phyloP scores from a whole-genome alignment of 805 yeast genomes.

The Starmerella floricola region DNA sequence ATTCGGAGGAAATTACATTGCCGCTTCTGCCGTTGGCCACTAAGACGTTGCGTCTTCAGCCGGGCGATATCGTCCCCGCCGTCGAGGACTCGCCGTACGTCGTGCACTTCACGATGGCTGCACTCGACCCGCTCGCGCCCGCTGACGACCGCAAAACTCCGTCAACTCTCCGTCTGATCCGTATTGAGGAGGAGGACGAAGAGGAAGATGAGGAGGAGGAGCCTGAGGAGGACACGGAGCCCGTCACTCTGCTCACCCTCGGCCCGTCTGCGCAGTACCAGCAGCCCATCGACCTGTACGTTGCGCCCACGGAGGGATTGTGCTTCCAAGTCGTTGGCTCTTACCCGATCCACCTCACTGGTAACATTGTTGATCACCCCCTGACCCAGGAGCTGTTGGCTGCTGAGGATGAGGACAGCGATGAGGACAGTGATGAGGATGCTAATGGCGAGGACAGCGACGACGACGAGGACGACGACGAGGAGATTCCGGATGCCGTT shows the following conservation, averaged over 20 bases:
- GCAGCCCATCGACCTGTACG: constrained; percentile 81
- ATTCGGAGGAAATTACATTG: constrained; percentile 7
- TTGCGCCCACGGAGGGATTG: constrained; percentile 87
- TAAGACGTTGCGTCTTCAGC: constrained; percentile 38
- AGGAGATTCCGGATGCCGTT: constrained; percentile 21
- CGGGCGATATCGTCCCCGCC: constrained; percentile 80
- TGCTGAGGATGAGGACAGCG: constrained; percentile 38
- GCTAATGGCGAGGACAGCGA: constrained; percentile 27
- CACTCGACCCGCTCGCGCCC: constrained; percentile 75
- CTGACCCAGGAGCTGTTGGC: constrained; percentile 56
- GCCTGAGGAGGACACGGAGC: constrained; percentile 46
- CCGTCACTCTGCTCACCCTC: constrained; percentile 67
- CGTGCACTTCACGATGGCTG: constrained; percentile 85
- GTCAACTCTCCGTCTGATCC: constrained; percentile 73
- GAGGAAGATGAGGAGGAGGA: constrained; percentile 39
- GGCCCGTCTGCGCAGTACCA: constrained; percentile 64
- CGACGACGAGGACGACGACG: constrained; percentile 24
- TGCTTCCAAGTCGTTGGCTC: constrained; percentile 93
- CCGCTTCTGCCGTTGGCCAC: constrained; percentile 18
- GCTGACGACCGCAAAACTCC: constrained; percentile 51
- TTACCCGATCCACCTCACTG: constrained; percentile 80
- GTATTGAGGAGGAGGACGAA: constrained; percentile 26
- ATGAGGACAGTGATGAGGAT: constrained; percentile 30
- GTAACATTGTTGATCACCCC: constrained; percentile 95
- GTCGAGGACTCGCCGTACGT: constrained; percentile 78